A percentile compares a stretch with the other conserved stretches of the same genome.
Evolutionary conservation across 2,329 filamentous ascomycete species (phyloP).

Genomic region (Arthrobotrys entomopaga): DNA sequence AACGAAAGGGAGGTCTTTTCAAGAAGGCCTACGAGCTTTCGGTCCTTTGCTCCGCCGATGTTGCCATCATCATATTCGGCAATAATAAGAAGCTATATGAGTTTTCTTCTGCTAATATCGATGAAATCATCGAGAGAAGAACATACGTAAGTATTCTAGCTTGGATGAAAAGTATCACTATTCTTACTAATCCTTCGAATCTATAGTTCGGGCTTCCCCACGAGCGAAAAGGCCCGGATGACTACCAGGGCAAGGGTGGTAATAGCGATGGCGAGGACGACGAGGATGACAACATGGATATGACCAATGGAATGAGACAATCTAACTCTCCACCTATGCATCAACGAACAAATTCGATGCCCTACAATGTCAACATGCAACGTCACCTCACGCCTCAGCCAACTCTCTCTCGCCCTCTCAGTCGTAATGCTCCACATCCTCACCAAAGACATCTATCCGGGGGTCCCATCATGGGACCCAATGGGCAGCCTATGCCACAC

Average conservation of each 20-base stretch:
- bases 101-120: slow-evolving; percentile 94
- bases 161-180: not conserved
- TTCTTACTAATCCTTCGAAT: not conserved
- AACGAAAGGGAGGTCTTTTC: slow-evolving; percentile 97
- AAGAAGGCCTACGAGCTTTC: slow-evolving; percentile 99
- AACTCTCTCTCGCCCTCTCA: slow-evolving; percentile 42
- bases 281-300: slow-evolving; percentile 71
- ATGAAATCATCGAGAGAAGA: slow-evolving; percentile 85
- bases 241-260: slow-evolving; percentile 82
- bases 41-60: slow-evolving; percentile 96
- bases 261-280: slow-evolving; percentile 84
- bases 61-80: slow-evolving; percentile 97
- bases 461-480: slow-evolving; percentile 44
- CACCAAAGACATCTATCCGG: slow-evolving; percentile 50
- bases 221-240: slow-evolving; percentile 93
- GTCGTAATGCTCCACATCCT: slow-evolving; percentile 52
- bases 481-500: slow-evolving; percentile 46
- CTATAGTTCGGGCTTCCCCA: slow-evolving; percentile 86
- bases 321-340: slow-evolving; percentile 73
- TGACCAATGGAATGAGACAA: slow-evolving; percentile 49
- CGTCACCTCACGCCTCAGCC: slow-evolving; percentile 48
- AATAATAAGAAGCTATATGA: slow-evolving; percentile 99
- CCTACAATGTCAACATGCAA: slow-evolving; percentile 43
- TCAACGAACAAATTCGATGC: slow-evolving; percentile 63
- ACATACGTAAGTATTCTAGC: slow-evolving; percentile 77